Conservation (phyloP, 2,329 filamentous ascomycete genomes). For the Alternaria arbusti region DNA sequence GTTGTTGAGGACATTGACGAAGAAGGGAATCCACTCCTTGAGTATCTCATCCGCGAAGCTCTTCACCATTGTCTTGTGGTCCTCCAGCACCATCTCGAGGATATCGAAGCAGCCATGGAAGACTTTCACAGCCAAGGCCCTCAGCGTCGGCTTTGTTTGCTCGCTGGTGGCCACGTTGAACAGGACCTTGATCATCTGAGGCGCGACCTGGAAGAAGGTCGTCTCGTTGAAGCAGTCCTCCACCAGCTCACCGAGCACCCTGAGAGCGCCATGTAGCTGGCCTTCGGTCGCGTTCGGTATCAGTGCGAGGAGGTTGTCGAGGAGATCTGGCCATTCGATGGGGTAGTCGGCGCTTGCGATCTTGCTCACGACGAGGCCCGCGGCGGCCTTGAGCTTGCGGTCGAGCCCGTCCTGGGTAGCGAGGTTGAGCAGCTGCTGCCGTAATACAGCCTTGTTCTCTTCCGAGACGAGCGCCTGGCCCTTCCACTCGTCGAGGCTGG, state of each 20-base stretch:
- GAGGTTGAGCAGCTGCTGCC: constrained; percentile 76
- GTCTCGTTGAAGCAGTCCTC: constrained; percentile 93
- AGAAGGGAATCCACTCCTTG: constrained; percentile 86
- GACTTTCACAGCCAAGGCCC: constrained; percentile 86
- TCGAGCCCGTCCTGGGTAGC: constrained; percentile 76
- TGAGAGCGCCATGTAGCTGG: constrained; percentile 87
- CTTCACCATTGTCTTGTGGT: constrained; percentile 85
- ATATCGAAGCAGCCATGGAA: constrained; percentile 93
- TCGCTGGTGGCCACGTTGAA: constrained; percentile 82
- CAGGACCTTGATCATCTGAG: constrained; percentile 82
- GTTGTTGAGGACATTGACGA: constrained; percentile 77
- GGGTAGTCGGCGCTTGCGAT: constrained; percentile 94
- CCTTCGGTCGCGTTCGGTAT: constrained; percentile 77
- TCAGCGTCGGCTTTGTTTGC: constrained; percentile 73
- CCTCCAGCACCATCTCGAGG: constrained; percentile 94
- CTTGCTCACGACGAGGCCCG: constrained; percentile 89
- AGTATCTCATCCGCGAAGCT: constrained; percentile 87
- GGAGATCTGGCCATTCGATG: constrained; percentile 89
- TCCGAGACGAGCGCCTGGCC: constrained; percentile 74
- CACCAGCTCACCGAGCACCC: constrained; percentile 86
- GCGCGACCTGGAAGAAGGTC: constrained; percentile 90
- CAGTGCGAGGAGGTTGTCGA: constrained; percentile 78
- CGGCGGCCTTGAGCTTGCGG: constrained; percentile 85
- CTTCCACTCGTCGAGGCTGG: constrained; percentile 73
- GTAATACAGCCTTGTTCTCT: constrained; percentile 74